Evolutionary conservation across 2,329 filamentous ascomycete species (phyloP), one percentile per base, ranked within the genome.

Genomic region (Xylaria sp.): DNA sequence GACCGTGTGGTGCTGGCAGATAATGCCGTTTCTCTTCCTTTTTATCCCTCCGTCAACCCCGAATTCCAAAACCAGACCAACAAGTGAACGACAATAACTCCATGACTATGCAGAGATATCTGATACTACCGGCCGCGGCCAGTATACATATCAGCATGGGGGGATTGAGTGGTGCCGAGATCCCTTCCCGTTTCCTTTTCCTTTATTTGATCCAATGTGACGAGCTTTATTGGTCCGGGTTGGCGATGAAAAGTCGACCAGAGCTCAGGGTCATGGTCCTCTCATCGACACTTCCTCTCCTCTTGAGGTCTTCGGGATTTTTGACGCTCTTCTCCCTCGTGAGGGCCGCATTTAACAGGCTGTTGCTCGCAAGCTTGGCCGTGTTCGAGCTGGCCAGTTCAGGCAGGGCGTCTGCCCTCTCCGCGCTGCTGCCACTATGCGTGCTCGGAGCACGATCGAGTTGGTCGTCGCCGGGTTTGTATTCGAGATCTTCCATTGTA

Each of bases 271-370:
- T 94, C 80, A 89, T 90, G 5, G 91, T 92, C 76, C 92, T 86
- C 80, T 96, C 93, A 77, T 96, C 93, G 58, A 97, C 92, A 77
- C 93, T 96, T 65, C 93, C 93, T 76, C 92, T 86, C 74, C 93
- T 86, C 75, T 86, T 87, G 64, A 97, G 83, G 71, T 95, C 93
- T 28, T 93, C 92, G 3, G 87, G 85, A 62, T 85, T 89, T 81
- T 89, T 90, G 63, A 87, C 83, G 75, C 87, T 90, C 83, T 90
- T 90, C 77, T 90, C 87, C 69, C 89, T 84, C 23, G 88, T 86
- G 60, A 90, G 77, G 6, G 85, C 82, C 6, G 87, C 85, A 73
- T 89, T 83, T 73, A 86, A 81, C 46, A 86, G 79, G 59, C 87
- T 90, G 70, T 90, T 90, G 74, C 82, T 83, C 1, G 88, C 88